phyloP scores from a whole-genome alignment of 176 grass and related monocot species.

The Paspalum vaginatum region DNA sequence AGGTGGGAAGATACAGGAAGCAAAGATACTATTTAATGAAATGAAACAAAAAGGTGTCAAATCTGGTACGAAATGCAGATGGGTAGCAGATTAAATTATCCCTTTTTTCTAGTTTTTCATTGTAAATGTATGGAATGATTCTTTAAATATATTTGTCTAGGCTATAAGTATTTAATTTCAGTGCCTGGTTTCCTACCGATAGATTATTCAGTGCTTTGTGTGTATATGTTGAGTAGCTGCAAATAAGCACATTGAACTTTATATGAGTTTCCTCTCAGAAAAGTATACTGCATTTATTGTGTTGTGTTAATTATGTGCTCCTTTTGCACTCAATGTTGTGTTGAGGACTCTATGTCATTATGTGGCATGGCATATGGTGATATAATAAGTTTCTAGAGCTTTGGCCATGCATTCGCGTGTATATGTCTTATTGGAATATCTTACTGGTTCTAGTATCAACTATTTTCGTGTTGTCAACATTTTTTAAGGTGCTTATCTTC shows the following conservation, averaged over 20 bases:
- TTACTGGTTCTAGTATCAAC: not conserved
- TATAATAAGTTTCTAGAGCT: slow-evolving; percentile 14
- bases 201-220: not conserved
- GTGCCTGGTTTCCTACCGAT: not conserved
- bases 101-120: slow-evolving; percentile 14
- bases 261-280: not conserved
- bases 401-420: not conserved
- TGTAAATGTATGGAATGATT: slow-evolving; percentile 6
- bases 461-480: slow-evolving; percentile 21
- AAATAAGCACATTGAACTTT: slow-evolving; percentile 8
- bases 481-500: slow-evolving; percentile 29
- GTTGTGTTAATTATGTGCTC: not conserved
- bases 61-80: slow-evolving; percentile 57
- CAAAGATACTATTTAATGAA: slow-evolving; percentile 57
- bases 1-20: slow-evolving; percentile 75
- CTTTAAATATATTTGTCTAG: not conserved
- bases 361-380: not conserved
- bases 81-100: not conserved
- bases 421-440: slow-evolving; percentile 8
- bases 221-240: not conserved
- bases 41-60: slow-evolving; percentile 85
- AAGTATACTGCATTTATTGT: not conserved
- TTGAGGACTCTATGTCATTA: not conserved
- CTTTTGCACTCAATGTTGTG: not conserved
- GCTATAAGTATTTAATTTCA: slow-evolving; percentile 8